A percentile compares a stretch with the other conserved stretches of the same genome.
Conservation (phyloP, 2,329 filamentous ascomycete species). For the Colletotrichum tamarilloi region DNA sequence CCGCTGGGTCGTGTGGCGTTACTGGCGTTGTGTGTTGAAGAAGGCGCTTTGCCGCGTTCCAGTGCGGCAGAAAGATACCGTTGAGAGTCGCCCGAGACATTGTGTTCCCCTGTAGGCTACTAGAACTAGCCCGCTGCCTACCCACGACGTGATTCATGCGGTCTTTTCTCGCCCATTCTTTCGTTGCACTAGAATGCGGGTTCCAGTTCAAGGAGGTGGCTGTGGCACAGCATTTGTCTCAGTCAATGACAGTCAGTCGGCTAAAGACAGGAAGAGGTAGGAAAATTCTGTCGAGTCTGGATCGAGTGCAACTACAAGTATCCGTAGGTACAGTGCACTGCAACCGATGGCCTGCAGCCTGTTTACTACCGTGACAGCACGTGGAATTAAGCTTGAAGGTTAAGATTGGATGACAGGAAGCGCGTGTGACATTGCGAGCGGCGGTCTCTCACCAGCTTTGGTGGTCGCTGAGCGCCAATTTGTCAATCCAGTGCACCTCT, state of each 20-base stretch:
- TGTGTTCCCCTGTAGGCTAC: background rate
- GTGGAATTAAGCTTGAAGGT: conserved; percentile 34
- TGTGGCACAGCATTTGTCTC: background rate
- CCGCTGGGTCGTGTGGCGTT: conserved; percentile 23
- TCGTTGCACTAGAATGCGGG: background rate
- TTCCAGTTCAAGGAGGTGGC: conserved; percentile 5
- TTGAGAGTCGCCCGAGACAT: background rate
- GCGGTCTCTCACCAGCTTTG: conserved; percentile 6
- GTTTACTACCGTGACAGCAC: background rate
- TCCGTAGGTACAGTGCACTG: background rate
- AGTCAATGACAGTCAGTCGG: background rate
- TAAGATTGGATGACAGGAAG: conserved; percentile 33
- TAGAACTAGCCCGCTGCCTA: background rate
- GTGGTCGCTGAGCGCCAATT: conserved; percentile 5
- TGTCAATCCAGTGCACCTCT: background rate
- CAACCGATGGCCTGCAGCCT: background rate
- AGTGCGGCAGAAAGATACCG: background rate
- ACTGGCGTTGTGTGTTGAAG: conserved; percentile 4
- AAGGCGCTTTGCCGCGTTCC: conserved; percentile 20
- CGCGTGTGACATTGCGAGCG: conserved; percentile 27
- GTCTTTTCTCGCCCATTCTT: background rate
- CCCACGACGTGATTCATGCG: conserved; percentile 8
- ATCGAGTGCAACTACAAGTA: background rate
- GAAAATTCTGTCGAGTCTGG: background rate
- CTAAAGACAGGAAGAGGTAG: no score